phyloP scores from a whole-genome alignment of 257 asterid species.

The Cruciata laevipes region DNA sequence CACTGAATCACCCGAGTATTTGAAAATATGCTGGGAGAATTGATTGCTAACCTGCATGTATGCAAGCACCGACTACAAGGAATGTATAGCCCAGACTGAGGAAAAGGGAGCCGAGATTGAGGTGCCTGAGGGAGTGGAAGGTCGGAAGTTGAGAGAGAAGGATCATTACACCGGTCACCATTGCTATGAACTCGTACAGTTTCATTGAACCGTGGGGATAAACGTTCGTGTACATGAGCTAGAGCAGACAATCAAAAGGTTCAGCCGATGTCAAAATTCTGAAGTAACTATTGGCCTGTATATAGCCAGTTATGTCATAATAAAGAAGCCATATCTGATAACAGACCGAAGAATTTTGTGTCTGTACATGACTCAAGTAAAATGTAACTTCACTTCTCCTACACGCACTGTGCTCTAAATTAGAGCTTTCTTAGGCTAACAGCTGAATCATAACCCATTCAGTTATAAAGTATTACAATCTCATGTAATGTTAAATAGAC shows the following conservation, averaged over 20 bases:
- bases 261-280: constrained; percentile 5
- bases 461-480: background rate
- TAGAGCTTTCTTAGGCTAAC: background rate
- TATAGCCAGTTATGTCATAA: background rate
- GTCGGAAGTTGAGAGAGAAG: constrained; percentile 85
- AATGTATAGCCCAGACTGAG: constrained; percentile 78
- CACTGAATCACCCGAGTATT: background rate
- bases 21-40: background rate
- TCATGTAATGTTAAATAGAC: too few relatives aligned
- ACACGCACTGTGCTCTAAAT: background rate
- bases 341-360: background rate
- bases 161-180: constrained; percentile 78
- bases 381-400: background rate
- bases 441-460: background rate
- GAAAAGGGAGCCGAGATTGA: constrained; percentile 64
- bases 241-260: constrained; percentile 18
- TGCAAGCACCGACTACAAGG: constrained; percentile 89
- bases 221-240: constrained; percentile 79
- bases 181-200: constrained; percentile 76
- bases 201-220: constrained; percentile 65
- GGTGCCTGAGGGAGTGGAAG: constrained; percentile 94
- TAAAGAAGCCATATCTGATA: background rate
- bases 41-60: constrained; percentile 49
- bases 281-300: background rate
- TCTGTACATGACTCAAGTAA: background rate